Evolutionary conservation across 441 rosid genomes (phyloP).

Genomic region (Caryocar brasiliense): DNA sequence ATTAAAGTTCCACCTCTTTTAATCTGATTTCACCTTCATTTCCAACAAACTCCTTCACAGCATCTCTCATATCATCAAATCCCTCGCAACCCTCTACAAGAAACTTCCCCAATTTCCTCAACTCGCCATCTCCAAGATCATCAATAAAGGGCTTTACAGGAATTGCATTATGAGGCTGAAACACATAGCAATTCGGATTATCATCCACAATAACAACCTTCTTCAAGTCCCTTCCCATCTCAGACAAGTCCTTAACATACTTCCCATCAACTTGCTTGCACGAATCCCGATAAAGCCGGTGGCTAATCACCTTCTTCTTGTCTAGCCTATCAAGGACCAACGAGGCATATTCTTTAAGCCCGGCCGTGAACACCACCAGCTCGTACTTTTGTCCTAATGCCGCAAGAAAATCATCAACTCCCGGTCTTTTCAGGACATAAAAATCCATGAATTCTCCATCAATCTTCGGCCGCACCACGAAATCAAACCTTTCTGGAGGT

Average conservation of each 20-base stretch:
- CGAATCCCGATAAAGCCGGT: constrained; percentile 54
- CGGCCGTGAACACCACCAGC: constrained; percentile 83
- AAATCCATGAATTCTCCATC: constrained; percentile 52
- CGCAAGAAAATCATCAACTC: constrained; percentile 58
- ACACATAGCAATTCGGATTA: constrained; percentile 58
- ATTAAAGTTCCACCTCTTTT: not conserved
- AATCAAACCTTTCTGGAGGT: constrained; percentile 47
- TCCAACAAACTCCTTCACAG: constrained; percentile 38
- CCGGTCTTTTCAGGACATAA: constrained; percentile 76
- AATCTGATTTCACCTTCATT: not conserved
- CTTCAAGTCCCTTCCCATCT: constrained; percentile 44
- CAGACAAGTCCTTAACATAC: constrained; percentile 58
- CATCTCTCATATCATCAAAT: constrained; percentile 62
- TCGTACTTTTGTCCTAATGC: constrained; percentile 41
- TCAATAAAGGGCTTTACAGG: constrained; percentile 52
- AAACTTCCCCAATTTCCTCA: constrained; percentile 42
- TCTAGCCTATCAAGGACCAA: constrained; percentile 57
- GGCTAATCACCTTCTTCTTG: constrained; percentile 32
- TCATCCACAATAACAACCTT: constrained; percentile 57
- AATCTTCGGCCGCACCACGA: constrained; percentile 47
- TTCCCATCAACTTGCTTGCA: constrained; percentile 56
- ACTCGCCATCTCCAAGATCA: constrained; percentile 44
- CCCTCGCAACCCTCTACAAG: constrained; percentile 39
- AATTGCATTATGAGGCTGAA: constrained; percentile 74
- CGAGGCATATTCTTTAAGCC: constrained; percentile 62